Conservation (phyloP, 2,329 filamentous ascomycete genomes). For the Hypoxylon sp. region DNA sequence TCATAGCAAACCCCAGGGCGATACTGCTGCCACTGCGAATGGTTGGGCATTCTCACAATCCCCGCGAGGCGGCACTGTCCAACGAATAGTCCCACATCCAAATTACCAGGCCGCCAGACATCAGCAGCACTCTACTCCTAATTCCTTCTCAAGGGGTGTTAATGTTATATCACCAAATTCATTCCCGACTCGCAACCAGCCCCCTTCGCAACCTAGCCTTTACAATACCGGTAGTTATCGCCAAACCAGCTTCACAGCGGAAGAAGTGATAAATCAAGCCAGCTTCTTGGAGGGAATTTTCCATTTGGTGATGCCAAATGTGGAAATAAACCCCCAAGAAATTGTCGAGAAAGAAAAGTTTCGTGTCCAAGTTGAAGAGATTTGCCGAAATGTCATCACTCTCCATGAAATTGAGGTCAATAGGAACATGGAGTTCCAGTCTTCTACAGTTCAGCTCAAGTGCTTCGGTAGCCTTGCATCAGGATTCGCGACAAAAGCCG, state of each 20-base stretch:
- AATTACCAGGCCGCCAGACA: slow-evolving; percentile 38
- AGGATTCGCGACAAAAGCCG: slow-evolving; percentile 86
- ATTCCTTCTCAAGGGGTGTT: slow-evolving; percentile 33
- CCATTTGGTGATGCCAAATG: slow-evolving; percentile 59
- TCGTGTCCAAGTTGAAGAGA: slow-evolving; percentile 67
- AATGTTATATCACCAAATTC: slow-evolving; percentile 39
- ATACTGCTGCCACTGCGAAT: slow-evolving; percentile 7
- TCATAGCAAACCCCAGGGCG: slow-evolving; percentile 32
- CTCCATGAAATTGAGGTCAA: slow-evolving; percentile 58
- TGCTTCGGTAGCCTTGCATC: slow-evolving; percentile 86
- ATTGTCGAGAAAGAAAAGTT: slow-evolving; percentile 77
- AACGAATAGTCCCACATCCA: slow-evolving; percentile 22
- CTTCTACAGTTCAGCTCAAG: slow-evolving; percentile 69
- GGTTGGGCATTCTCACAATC: slow-evolving; percentile 22
- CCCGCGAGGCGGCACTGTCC: slow-evolving; percentile 29
- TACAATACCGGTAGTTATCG: slow-evolving; percentile 46
- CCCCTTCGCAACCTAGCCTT: slow-evolving; percentile 40
- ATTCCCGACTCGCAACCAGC: slow-evolving; percentile 38
- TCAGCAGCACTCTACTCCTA: slow-evolving; percentile 31
- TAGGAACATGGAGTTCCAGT: slow-evolving; percentile 56
- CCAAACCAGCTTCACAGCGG: slow-evolving; percentile 46
- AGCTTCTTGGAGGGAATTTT: slow-evolving; percentile 60
- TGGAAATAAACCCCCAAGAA: slow-evolving; percentile 71
- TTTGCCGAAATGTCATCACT: slow-evolving; percentile 68
- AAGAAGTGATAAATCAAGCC: slow-evolving; percentile 60